These are phyloP conservation scores for Citropsis articulata DNA, from an alignment of 345 rosid species.

Conservation along the genomic window DNA sequence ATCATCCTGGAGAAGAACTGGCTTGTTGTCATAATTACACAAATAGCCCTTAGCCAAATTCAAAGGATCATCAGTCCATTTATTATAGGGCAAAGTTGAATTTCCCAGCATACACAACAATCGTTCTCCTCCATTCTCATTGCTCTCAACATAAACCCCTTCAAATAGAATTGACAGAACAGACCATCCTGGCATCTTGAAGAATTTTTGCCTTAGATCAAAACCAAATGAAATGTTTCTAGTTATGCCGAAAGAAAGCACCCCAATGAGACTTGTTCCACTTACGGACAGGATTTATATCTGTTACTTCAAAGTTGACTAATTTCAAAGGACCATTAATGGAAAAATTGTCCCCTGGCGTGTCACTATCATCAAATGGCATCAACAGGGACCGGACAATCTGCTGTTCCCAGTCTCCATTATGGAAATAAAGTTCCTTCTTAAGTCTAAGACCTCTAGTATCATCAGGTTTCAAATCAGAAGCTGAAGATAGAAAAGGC, in stretches of 20 bases:
- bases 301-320: neutral
- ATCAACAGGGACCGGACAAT: neutral
- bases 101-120: slow-evolving; percentile 2
- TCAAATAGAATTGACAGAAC: neutral
- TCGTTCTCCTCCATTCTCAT: neutral
- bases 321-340: neutral
- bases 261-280: neutral
- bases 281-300: neutral
- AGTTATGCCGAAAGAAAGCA: neutral
- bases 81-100: neutral
- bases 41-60: neutral
- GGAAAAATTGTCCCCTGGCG: neutral
- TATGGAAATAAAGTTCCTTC: neutral
- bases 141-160: neutral
- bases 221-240: neutral
- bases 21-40: neutral
- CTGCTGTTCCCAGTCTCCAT: neutral
- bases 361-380: neutral
- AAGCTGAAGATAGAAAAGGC: neutral
- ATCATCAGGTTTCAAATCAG: neutral
- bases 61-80: neutral
- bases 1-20: neutral
- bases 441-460: neutral
- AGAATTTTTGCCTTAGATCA: neutral
- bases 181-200: neutral